Evolutionary conservation across 164 flowering plant genomes (phyloP), one percentile per base, ranked within the genome.

Genomic region (Magnolia kwangsiensis): DNA sequence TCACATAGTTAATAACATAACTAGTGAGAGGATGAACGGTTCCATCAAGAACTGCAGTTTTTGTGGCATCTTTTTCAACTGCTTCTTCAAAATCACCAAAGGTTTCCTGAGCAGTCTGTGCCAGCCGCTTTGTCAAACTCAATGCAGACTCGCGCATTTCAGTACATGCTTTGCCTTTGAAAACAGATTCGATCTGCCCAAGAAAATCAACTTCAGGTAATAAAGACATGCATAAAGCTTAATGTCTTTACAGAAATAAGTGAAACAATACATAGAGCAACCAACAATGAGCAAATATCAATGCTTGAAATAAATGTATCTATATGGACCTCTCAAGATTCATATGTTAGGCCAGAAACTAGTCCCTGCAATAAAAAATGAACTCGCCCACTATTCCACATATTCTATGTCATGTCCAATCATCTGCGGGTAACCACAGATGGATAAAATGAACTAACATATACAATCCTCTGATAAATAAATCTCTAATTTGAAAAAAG

Each of bases 1-100:
- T 95, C 72, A 95, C 94, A 51, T 95, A 95, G 73, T 93, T 93
- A 71, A 95, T 92, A 73, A 95, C 99, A 83, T 95, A 95, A 89
- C 98, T 93, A 31, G 99, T 96, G 80, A 96, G 82, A 51, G 99
- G 98, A 88, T 94, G 99, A 64, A 96, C 99, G 75, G 99, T 96
- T 80, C 99, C 99, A 89, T 96, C 99, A 20, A 87, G 83, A 78
- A 93, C 96, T 29, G 99, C 87, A 75, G 98, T 92, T 84, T 89
- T 95, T 61, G 98, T 95, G 18, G 96, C 96, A 88, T 95, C 99
- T 75, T 93, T 95, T 78, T 93, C 98, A 78, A 93, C 99, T 0
- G 96, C 98, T 84, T 96, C 98, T 86, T 90, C 99, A 84, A 96
- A 96, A 87, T 93, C 97, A 66, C 86, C 89, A 81, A 90, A 93